These are phyloP conservation scores for Candida insectorum DNA, from an alignment of 805 yeast species.

Conservation along the genomic window DNA sequence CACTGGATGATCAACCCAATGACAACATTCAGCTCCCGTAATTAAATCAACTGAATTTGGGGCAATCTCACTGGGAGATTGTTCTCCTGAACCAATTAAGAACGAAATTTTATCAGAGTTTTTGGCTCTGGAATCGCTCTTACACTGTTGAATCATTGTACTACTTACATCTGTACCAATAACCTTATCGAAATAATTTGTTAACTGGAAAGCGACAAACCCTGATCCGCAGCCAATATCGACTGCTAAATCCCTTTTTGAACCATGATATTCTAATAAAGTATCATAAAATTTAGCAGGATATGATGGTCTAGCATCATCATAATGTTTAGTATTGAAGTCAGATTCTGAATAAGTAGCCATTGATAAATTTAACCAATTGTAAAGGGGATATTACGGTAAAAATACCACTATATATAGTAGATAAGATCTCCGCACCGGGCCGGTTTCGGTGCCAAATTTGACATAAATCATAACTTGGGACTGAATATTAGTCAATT, in stretches of 20 bases:
- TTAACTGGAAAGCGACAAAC: slow-evolving; percentile 34
- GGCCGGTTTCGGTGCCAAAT: slow-evolving; percentile 6
- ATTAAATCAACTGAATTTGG: slow-evolving; percentile 50
- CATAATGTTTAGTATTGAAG: slow-evolving; percentile 30
- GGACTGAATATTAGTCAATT: slow-evolving; percentile 2
- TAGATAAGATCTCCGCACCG: not conserved
- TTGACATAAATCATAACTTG: slow-evolving; percentile 1
- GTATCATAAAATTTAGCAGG: slow-evolving; percentile 33
- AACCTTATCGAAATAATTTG: slow-evolving; percentile 30
- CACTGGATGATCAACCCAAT: slow-evolving; percentile 66
- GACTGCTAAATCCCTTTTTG: slow-evolving; percentile 21
- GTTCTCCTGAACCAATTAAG: slow-evolving; percentile 30
- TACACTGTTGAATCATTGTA: slow-evolving; percentile 40
- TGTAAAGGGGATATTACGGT: not conserved
- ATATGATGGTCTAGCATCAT: slow-evolving; percentile 40
- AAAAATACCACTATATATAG: too few relatives aligned
- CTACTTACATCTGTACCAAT: slow-evolving; percentile 48
- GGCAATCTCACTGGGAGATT: slow-evolving; percentile 11
- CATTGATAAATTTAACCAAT: slow-evolving; percentile 16
- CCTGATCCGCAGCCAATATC: slow-evolving; percentile 56
- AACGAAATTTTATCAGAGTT: slow-evolving; percentile 23
- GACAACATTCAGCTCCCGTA: slow-evolving; percentile 82
- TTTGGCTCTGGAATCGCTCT: not conserved
- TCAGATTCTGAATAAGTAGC: slow-evolving; percentile 29
- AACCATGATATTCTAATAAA: slow-evolving; percentile 14